Evolutionary conservation across 352 stramenopile genomes (phyloP).

Genomic region (Pythium graminicola): DNA sequence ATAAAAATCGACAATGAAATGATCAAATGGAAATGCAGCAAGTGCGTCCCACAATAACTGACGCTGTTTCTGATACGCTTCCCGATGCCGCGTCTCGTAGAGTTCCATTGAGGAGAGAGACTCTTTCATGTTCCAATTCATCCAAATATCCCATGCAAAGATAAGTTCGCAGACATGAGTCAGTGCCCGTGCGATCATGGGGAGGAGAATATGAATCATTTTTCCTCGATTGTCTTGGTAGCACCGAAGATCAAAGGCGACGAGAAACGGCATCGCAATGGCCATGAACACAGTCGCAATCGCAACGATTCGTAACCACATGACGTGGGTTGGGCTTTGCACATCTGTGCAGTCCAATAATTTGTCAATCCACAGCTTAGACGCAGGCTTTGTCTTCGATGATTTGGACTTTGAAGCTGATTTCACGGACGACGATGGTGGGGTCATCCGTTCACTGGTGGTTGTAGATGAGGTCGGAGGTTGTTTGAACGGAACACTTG

Average conservation of each 20-base stretch:
- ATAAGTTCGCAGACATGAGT: slow-evolving; percentile 37
- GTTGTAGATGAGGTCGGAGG: too few relatives aligned
- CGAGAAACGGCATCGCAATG: slow-evolving; percentile 32
- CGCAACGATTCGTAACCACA: slow-evolving; percentile 44
- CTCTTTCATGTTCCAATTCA: slow-evolving; percentile 39
- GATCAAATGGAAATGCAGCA: slow-evolving; percentile 42
- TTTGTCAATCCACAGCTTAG: slow-evolving; percentile 44
- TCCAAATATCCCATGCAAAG: slow-evolving; percentile 53
- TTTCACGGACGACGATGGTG: neutral
- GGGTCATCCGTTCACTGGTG: too few relatives aligned
- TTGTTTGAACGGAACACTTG: too few relatives aligned
- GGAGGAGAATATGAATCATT: slow-evolving; percentile 31
- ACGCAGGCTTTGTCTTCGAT: neutral
- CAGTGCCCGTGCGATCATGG: slow-evolving; percentile 19
- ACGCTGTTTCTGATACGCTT: slow-evolving; percentile 33
- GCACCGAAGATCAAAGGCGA: slow-evolving; percentile 48
- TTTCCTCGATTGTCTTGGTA: slow-evolving; percentile 13
- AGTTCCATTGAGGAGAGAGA: slow-evolving; percentile 42
- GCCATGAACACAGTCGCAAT: slow-evolving; percentile 45
- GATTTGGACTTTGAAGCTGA: neutral
- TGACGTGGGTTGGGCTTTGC: slow-evolving; percentile 47
- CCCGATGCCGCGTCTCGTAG: slow-evolving; percentile 42
- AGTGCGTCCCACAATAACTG: slow-evolving; percentile 44
- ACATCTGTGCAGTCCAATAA: slow-evolving; percentile 40
- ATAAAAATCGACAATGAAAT: slow-evolving; percentile 32